Conservation (phyloP, 2,329 filamentous ascomycete species). For the Stagonosporopsis rhizophila region DNA sequence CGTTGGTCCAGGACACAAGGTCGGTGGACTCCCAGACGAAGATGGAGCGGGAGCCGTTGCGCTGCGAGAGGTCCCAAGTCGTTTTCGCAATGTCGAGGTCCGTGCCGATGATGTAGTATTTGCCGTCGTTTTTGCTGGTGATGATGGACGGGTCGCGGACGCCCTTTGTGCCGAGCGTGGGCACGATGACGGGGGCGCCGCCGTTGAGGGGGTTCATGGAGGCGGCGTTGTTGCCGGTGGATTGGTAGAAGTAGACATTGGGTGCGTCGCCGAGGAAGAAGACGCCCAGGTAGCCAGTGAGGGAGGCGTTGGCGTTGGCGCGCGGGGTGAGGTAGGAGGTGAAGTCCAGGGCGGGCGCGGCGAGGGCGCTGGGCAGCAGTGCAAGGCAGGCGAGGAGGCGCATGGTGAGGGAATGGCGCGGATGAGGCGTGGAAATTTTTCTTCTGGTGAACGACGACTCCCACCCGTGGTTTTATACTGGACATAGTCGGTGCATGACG, state of each 20-base stretch:
- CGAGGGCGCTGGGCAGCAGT: constrained; percentile 22
- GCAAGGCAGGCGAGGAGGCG: constrained; percentile 22
- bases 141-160: constrained; percentile 62
- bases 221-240: constrained; percentile 59
- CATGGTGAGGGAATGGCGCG: constrained; percentile 14
- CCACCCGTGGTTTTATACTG: no score
- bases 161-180: constrained; percentile 60
- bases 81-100: constrained; percentile 62
- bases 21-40: constrained; percentile 64
- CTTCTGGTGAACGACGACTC: no score
- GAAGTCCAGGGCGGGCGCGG: constrained; percentile 32
- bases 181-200: constrained; percentile 57
- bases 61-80: constrained; percentile 61
- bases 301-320: constrained; percentile 40
- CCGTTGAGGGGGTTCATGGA: constrained; percentile 59
- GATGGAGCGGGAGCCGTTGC: constrained; percentile 60
- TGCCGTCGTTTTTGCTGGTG: constrained; percentile 54
- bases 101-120: constrained; percentile 64
- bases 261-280: constrained; percentile 64
- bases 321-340: constrained; percentile 29
- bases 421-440: not conserved
- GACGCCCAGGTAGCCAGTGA: constrained; percentile 61
- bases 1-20: constrained; percentile 58
- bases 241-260: constrained; percentile 62
- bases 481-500: not conserved